Evolutionary conservation across 768 basidiomycete genomes (phyloP), one percentile per base, ranked within the genome.

Genomic region (Rhizopogon vulgaris): DNA sequence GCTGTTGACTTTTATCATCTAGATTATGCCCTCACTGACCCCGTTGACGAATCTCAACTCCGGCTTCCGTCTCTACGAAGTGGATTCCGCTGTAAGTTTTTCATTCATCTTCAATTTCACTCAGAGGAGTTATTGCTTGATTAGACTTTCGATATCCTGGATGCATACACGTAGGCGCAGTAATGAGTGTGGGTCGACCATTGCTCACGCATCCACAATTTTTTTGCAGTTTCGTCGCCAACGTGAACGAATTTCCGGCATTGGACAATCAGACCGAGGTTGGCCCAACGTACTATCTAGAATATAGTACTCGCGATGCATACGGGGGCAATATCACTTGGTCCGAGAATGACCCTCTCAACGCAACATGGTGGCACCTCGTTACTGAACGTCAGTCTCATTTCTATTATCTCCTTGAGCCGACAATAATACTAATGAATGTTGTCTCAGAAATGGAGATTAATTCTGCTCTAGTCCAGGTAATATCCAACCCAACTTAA

Each of bases 301-400:
- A 88, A 66, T 90, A 88, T 62, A 84, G 74, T 62, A 80, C 85
- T 3, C 81, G 87, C 24, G 73, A 79, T 43, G 73, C 84, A 1
- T 88, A 86, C 57, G 86, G 85, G 12, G 63, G 65, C 30, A 66
- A 63, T 46, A 63, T 72, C 1, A 73, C 74, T 36, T 88, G 87
- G 85, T 74, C 73, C 25, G 63, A 69, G 7, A 70, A 75, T 45
- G 85, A 84, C 63, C 85, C 87, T 0, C 68, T 88, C 49, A 89
- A 88, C 55, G 84, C 84, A 4, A 87, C 85, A 3, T 89, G 83
- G 82, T 89, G 85, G 86, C 87, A 87, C 63, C 75, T 66, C 24
- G 84, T 89, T 41, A 87, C 87, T 0, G 83, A 87, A 68, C 75
- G 83, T 81, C 53, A 48, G 74, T 64, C 4, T 12, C 28, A 15